Evolutionary conservation across 2,329 filamentous ascomycete genomes (phyloP).

Genomic region (Cercospora sojina): DNA sequence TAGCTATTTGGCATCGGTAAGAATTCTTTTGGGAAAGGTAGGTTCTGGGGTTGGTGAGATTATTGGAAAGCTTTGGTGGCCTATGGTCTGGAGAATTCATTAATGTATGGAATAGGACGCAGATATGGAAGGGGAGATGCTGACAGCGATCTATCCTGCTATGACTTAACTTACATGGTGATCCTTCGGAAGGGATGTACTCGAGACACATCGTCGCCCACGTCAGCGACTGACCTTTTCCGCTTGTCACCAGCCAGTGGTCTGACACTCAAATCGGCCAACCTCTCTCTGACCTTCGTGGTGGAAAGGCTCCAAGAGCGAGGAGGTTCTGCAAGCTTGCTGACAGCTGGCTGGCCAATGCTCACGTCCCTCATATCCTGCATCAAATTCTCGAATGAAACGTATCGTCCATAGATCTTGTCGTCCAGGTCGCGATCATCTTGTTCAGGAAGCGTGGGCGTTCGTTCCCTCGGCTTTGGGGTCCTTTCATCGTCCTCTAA

Average conservation of each 20-base stretch:
- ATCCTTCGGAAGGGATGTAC: background rate
- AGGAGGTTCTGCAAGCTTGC: background rate
- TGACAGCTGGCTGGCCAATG: background rate
- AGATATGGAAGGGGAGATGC: too few relatives aligned
- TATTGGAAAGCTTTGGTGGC: too few relatives aligned
- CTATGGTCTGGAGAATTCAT: too few relatives aligned
- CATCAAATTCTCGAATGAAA: background rate
- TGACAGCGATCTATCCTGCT: too few relatives aligned
- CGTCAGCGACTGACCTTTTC: background rate
- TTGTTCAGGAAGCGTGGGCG: background rate
- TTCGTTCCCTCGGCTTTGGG: background rate
- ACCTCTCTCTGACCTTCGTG: background rate
- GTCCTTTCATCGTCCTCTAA: too few relatives aligned
- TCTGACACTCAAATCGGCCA: background rate
- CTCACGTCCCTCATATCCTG: background rate
- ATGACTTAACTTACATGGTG: background rate
- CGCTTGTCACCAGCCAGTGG: background rate
- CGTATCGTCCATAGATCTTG: background rate
- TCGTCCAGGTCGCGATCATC: background rate
- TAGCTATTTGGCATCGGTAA: background rate
- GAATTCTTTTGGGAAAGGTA: background rate
- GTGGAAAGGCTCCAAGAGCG: background rate
- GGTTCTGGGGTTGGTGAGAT: too few relatives aligned
- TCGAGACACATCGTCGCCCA: background rate
- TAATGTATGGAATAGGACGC: too few relatives aligned